Base-by-base conservation (phyloP, 2,329 filamentous ascomycete species). In the Westerdykella aurantiaca region DNA sequence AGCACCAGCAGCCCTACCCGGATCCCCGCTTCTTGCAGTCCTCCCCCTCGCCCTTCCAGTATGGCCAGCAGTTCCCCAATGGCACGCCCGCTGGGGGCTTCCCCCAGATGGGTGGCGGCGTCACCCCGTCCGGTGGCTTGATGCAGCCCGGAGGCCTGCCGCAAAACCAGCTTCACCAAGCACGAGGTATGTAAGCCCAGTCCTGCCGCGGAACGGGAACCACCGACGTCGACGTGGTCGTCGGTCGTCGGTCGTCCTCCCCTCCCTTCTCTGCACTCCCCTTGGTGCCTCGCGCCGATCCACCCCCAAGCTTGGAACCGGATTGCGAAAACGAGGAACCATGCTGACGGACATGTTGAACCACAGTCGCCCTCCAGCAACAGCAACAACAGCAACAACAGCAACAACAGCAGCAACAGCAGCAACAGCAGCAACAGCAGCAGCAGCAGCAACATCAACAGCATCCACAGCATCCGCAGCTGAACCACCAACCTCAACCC, bases 401-500 rank as follows among this genome's bases (percentile, higher is more conserved):
- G 35, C 38, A 22, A 16, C 38, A 40, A 3, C 42, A 41, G 14
- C 64, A 23, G 55, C 56, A 42, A 41, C 55, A 39, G 18, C 50
- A 49, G 43, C 44, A 56, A 35, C 61, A 58, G 37, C 54, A 57
- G 14, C 58, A 63, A 43, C 58, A 58, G 41, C 73, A 80, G 67
- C 70, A 72, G 42, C 73, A 70, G 33, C 65, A 68, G 41, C 73
- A 75, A 42, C 69, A 71, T 39, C 69, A 66, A 39, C 66, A 45
- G n/a, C 21, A 46, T 13, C 44, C 55, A 37, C 49, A 49, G 14
- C 45, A 52, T 42, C 55, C 55, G 38, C 49, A 50, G 31, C 50
- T 45, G 34, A 47, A 49, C 34, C 49, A 48, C 41, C 59, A 55
- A 46, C 65, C 47, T 14, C 53, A 51, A 25, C 41, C 45, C 22